Conservation (phyloP, 2,329 filamentous ascomycete genomes). For the Hypocreales sp. region DNA sequence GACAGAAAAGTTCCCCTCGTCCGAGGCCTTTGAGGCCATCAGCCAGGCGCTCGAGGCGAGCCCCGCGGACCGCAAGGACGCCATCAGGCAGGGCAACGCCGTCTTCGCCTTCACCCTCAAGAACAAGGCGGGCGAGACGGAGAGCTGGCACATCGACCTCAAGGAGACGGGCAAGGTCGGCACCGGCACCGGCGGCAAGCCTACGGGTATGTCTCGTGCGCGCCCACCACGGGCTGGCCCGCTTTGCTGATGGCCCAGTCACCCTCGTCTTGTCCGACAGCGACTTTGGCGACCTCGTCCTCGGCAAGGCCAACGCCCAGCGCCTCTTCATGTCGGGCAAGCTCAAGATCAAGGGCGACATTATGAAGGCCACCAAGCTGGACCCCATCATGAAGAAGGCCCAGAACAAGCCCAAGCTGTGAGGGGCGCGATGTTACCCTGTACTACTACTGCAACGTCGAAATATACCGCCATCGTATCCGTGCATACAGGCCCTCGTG, state of each 20-base stretch:
- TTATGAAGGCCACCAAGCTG: slow-evolving; percentile 98
- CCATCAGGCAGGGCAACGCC: slow-evolving; percentile 75
- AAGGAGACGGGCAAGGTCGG: slow-evolving; percentile 77
- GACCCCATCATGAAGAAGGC: slow-evolving; percentile 86
- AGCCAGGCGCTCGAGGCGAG: slow-evolving; percentile 51
- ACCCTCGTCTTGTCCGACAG: slow-evolving; percentile 72
- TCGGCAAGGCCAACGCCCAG: slow-evolving; percentile 87
- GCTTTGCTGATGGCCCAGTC: too few species aligned
- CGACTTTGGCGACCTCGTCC: slow-evolving; percentile 72
- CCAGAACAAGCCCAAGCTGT: slow-evolving; percentile 72
- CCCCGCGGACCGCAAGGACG: slow-evolving; percentile 65
- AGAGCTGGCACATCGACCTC: slow-evolving; percentile 90
- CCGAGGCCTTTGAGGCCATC: slow-evolving; percentile 82
- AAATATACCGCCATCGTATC: too few species aligned
- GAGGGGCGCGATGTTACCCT: too few species aligned
- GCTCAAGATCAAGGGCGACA: slow-evolving; percentile 93
- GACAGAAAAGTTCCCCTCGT: slow-evolving; percentile 76
- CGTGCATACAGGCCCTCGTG: too few species aligned
- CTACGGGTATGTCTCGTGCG: slow-evolving; percentile 67
- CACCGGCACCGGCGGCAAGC: slow-evolving; percentile 65
- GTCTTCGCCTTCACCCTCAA: slow-evolving; percentile 88
- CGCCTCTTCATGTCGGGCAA: slow-evolving; percentile 95
- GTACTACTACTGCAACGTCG: too few species aligned
- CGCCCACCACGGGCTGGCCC: too few species aligned
- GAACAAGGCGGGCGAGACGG: slow-evolving; percentile 65